phyloP scores from a whole-genome alignment of 2,329 filamentous ascomycete genomes.

The Neoscytalidium dimidiatum region DNA sequence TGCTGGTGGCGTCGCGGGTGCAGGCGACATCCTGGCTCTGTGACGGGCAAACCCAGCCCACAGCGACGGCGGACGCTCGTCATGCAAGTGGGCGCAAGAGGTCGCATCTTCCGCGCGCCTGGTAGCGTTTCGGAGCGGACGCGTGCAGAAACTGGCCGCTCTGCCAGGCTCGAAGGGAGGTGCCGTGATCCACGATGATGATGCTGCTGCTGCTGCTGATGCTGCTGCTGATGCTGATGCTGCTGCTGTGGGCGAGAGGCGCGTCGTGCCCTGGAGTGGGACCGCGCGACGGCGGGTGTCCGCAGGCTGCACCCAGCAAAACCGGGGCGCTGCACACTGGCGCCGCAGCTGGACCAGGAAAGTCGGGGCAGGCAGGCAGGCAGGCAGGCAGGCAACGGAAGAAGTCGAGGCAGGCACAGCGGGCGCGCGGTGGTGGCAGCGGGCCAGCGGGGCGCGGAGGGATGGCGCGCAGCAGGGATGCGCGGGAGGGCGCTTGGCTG shows the following conservation, averaged over 20 bases:
- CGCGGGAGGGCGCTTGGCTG: slow-evolving; percentile 4
- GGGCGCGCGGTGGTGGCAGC: not conserved
- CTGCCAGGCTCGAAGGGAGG: not conserved
- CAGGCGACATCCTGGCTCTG: slow-evolving; percentile 11
- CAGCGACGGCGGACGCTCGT: slow-evolving; percentile 10
- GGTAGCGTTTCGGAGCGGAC: slow-evolving; percentile 16
- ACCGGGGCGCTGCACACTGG: not conserved
- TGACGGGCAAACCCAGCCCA: slow-evolving; percentile 10
- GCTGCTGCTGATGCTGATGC: not conserved
- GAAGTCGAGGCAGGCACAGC: too few relatives aligned
- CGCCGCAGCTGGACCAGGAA: not conserved
- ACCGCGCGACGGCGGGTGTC: not conserved
- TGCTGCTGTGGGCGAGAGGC: not conserved
- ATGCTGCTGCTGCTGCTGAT: not conserved
- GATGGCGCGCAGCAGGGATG: slow-evolving; percentile 1
- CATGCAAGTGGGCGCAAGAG: slow-evolving; percentile 4
- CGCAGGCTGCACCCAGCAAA: not conserved
- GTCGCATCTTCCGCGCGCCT: slow-evolving; percentile 11
- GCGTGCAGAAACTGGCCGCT: slow-evolving; percentile 11
- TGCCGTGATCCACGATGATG: not conserved
- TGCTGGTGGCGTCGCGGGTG: slow-evolving; percentile 13
- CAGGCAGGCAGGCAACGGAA: not conserved
- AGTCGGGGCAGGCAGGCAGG: not conserved
- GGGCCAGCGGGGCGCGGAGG: not conserved
- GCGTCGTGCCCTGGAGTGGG: not conserved